phyloP scores from a whole-genome alignment of 2,329 filamentous ascomycete genomes.

The Pseudogymnoascus sp. region DNA sequence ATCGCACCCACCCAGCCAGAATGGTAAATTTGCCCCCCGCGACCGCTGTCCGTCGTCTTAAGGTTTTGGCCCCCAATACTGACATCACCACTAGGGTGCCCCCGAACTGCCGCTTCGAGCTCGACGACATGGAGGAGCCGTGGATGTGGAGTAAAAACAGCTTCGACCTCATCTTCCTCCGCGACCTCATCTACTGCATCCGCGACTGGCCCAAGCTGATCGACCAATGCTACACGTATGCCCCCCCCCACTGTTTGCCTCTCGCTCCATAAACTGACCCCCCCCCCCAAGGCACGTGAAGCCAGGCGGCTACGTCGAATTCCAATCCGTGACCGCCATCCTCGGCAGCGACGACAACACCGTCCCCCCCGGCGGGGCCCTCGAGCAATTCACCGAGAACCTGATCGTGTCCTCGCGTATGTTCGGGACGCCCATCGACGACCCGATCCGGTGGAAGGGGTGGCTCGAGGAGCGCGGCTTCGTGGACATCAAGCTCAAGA shows the following conservation, averaged over 20 bases:
- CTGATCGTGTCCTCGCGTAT: background rate
- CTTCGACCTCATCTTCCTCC: background rate
- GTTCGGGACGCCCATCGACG: background rate
- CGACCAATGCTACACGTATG: conserved; percentile 10
- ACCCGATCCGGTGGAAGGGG: background rate
- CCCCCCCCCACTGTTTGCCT: background rate
- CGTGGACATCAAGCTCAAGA: background rate
- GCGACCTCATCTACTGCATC: conserved; percentile 10
- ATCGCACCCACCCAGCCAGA: conserved; percentile 15
- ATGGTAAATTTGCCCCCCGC: background rate
- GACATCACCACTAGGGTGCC: conserved; percentile 11
- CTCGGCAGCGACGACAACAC: conserved; percentile 9
- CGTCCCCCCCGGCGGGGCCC: background rate
- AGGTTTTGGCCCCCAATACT: background rate
- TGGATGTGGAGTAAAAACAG: conserved; percentile 19
- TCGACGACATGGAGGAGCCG: conserved; percentile 24
- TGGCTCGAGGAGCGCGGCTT: background rate
- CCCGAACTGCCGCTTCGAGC: conserved; percentile 20
- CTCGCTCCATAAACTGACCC: background rate
- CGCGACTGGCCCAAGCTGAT: conserved; percentile 12
- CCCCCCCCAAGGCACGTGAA: conserved; percentile 12
- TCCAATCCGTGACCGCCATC: conserved; percentile 17
- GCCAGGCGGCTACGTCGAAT: conserved; percentile 27
- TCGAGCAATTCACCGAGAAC: background rate
- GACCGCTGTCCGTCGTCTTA: background rate